Percentiles rank a stretch among this genome's conserved stretches.
Conservation (phyloP, 2,329 filamentous ascomycete genomes). For the Colletotrichum brevisporum region DNA sequence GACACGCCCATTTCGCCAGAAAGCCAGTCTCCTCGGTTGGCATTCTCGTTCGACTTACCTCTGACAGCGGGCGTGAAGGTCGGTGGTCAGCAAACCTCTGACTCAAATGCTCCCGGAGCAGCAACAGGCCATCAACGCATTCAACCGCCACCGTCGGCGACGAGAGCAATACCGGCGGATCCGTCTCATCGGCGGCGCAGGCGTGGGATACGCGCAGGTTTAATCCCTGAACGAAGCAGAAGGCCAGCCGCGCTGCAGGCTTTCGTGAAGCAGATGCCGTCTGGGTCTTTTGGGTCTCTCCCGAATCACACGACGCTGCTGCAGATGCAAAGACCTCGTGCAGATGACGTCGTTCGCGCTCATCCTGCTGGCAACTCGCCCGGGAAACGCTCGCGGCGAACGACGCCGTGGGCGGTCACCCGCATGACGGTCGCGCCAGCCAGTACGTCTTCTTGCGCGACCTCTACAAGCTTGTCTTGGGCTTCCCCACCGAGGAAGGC, state of each 20-base stretch:
- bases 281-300: slow-evolving; percentile 82
- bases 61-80: slow-evolving; percentile 71
- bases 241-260: slow-evolving; percentile 76
- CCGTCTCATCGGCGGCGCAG: too few species aligned
- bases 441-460: slow-evolving; percentile 87
- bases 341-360: too few species aligned
- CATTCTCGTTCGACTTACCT: slow-evolving; percentile 83
- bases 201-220: too few species aligned
- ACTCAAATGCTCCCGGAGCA: slow-evolving; percentile 83
- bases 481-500: slow-evolving; percentile 85
- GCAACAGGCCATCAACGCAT: slow-evolving; percentile 75
- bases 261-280: slow-evolving; percentile 82
- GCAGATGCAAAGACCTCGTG: slow-evolving; percentile 86
- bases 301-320: slow-evolving; percentile 80
- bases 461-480: slow-evolving; percentile 87
- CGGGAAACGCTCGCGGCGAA: slow-evolving; percentile 75
- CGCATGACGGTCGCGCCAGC: slow-evolving; percentile 77
- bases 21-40: slow-evolving; percentile 83
- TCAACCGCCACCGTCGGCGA: slow-evolving; percentile 79
- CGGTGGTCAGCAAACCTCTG: too few species aligned
- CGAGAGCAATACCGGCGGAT: slow-evolving; percentile 83
- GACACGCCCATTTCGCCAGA: slow-evolving; percentile 89
- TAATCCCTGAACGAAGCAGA: too few species aligned
- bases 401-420: too few species aligned
- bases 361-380: too few species aligned